Conservation (phyloP, 73 alveolate genomes). For the Paramecium primaurelia region DNA sequence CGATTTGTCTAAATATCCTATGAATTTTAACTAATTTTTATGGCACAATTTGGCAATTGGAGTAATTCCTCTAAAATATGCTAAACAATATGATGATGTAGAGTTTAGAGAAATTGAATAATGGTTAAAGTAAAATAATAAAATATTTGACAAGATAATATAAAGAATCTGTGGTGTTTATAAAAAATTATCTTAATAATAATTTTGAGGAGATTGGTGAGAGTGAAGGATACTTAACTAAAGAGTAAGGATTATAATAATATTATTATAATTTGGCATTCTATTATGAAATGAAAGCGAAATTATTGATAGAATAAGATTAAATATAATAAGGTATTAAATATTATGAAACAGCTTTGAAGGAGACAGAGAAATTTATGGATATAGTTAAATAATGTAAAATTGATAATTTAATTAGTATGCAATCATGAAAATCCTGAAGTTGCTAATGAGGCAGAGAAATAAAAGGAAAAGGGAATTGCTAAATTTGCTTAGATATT, state of each 20-base stretch:
- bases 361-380: background rate
- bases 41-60: background rate
- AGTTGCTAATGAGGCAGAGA: background rate
- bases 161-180: background rate
- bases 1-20: background rate
- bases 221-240: background rate
- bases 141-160: background rate
- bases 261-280: background rate
- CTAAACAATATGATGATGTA: background rate
- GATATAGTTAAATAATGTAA: background rate
- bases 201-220: background rate
- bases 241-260: background rate
- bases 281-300: background rate
- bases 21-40: background rate
- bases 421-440: background rate
- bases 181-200: background rate
- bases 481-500: background rate
- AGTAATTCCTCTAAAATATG: background rate
- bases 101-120: background rate
- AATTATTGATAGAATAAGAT: background rate
- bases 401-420: background rate
- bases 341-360: background rate
- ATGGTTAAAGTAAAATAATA: background rate
- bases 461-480: background rate
- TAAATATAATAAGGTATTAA: background rate